Base-by-base conservation (phyloP, 805 yeast genomes). In the Lipomyces sp. region DNA sequence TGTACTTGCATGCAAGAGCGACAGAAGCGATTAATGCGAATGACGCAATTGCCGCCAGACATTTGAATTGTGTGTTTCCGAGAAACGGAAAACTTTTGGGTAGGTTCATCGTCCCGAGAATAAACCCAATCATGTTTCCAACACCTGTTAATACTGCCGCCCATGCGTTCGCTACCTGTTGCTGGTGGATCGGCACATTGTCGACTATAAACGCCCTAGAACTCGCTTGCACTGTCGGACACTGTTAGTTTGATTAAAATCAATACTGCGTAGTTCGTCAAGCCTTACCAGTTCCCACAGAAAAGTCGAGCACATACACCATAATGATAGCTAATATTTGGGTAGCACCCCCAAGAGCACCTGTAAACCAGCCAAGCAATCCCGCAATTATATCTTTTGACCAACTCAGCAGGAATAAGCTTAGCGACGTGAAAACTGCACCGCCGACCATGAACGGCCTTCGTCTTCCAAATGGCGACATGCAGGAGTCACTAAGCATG, bases 71-170 rank as follows among this genome's bases (percentile, higher is more conserved):
- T 1, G 83, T 77, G 64, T 77, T 72, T 4, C 86, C 86, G 4
- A 85, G 69, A 57, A 75, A 77, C 1, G 84, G 80, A 54, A 82
- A 76, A 1, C 74, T 8, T 15, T 69, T 62, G 0, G 80, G 77
- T 56, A 86, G 73, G 64, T 85, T 79, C 39, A 83, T 68, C 0
- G 87, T 77, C 2, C 88, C 87, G 48, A 87, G 69, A 70, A 81
- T 80, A 73, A 84, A 87, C 2, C 89, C 89, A 30, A 83, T 70
- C 11, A 87, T 84, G 67, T 86, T 87, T 68, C 87, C 87, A 0
- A 79, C 78, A 0, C 89, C 87, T 60, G 85, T 84, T 86, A 87
- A 80, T 59, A 87, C 77, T 1, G 89, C 88, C 0, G 89, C 90
- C 88, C 87, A 85, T 0, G 88, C 89, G 73, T 86, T 86, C 8